Base-by-base conservation (phyloP, 208 protist genomes). In the Endotrypanum monterogeii region DNA sequence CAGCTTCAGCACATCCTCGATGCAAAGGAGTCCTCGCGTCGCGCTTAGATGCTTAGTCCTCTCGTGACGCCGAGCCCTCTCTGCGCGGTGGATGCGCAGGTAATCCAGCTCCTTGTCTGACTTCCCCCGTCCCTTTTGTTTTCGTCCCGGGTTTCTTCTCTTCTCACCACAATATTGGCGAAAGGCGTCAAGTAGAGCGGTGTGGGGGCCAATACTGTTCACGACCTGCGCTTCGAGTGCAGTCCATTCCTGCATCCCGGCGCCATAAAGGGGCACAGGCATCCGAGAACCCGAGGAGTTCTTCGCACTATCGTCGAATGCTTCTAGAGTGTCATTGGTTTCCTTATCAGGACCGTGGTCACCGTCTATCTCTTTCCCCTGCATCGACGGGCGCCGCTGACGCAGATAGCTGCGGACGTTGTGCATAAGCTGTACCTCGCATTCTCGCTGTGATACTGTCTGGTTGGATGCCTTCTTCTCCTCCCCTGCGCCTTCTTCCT, bases 391-490 rank as follows among this genome's bases (percentile, higher is more conserved):
- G 1, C 68, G 44, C 14, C 78, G 74, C 32, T 66, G 73, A 48
- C 75, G 56, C 16, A 93, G 62, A 78, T 93, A 93, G 32, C 73
- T 65, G 55, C 78, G 83, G 39, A 95, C 90, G 74, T 93, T 88
- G 73, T 95, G 91, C 58, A 88, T 77, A 44, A 95, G 73, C 54
- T 25, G 65, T 39, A 71, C 28, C 39, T 82, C 83, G 23, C 30
- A 5, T 8, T 35, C 18, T 2, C 67, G 67, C 72, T 56, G 69
- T 44, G 57, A 37, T 18, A 35, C 37, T 18, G 37, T 20, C 3
- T 18, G 46, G 7, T 39, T 14, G 32, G 9, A 0, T 20, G 50
- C 18, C 4, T 79, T 67, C 44, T 11, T 55, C 28, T 57, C 70
- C 12, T 11, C 23, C 18, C 23, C 23, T 12, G 52, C 28, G 16